phyloP scores from a whole-genome alignment of 2,329 filamentous ascomycete genomes.

The Epichloe coenophiala region DNA sequence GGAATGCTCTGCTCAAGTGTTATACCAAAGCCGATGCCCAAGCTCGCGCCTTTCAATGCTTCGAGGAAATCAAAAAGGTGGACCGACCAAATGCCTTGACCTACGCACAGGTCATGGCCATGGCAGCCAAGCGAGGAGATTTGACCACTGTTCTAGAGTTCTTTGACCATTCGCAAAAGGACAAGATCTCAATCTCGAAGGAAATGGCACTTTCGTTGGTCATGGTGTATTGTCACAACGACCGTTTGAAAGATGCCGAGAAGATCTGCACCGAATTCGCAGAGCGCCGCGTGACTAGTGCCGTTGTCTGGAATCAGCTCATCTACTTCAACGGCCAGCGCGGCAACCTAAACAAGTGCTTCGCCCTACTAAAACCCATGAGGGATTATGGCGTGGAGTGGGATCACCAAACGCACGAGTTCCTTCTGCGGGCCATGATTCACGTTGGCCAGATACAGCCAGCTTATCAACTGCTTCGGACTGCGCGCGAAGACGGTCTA shows the following conservation, averaged over 20 bases:
- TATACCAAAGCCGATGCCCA: constrained; percentile 54
- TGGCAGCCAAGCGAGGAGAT: constrained; percentile 61
- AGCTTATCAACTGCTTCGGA: constrained; percentile 34
- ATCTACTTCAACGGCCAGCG: constrained; percentile 54
- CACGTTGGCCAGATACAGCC: constrained; percentile 34
- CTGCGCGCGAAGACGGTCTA: constrained; percentile 27
- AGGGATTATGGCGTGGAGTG: constrained; percentile 30
- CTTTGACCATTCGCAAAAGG: constrained; percentile 46
- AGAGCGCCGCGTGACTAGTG: constrained; percentile 34
- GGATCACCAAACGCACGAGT: constrained; percentile 35
- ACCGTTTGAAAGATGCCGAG: constrained; percentile 22
- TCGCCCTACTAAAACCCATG: constrained; percentile 37
- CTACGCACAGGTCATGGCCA: constrained; percentile 60
- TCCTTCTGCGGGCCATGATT: constrained; percentile 35
- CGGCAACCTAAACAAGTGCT: constrained; percentile 36
- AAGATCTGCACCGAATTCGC: constrained; percentile 35
- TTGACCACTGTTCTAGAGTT: constrained; percentile 53
- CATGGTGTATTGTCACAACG: constrained; percentile 44
- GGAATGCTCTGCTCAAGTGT: constrained; percentile 67
- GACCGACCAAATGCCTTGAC: constrained; percentile 47
- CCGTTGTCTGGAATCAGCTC: constrained; percentile 66
- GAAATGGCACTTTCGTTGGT: constrained; percentile 53
- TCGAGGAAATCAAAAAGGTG: constrained; percentile 41
- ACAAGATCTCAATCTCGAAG: constrained; percentile 34
- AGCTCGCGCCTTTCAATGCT: constrained; percentile 48